Evolutionary conservation across 148 eudicot genomes (phyloP).

Genomic region (Persicaria tinctoria): DNA sequence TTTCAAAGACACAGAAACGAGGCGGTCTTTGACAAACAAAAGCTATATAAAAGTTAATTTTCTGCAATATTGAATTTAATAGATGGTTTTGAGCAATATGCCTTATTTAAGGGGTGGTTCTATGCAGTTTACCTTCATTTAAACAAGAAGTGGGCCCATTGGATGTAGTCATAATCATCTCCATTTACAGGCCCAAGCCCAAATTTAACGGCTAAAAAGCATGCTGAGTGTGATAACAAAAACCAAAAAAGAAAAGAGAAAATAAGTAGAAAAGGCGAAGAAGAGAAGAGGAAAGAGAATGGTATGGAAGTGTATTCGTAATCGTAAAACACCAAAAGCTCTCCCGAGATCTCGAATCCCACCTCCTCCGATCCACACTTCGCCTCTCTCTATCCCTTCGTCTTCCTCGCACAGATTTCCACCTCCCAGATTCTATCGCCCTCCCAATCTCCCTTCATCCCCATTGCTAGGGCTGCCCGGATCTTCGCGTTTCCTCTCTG

Average conservation of each 20-base stretch:
- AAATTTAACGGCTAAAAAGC: background rate
- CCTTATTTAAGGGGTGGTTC: too few species aligned
- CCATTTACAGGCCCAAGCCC: slow-evolving; percentile 4
- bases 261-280: background rate
- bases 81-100: too few species aligned
- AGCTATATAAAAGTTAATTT: too few species aligned
- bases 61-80: too few species aligned
- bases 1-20: too few species aligned
- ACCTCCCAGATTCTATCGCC: background rate
- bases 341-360: slow-evolving; percentile 1
- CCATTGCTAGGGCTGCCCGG: background rate
- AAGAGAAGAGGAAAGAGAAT: background rate
- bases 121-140: background rate
- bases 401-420: background rate
- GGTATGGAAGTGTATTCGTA: background rate
- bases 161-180: background rate
- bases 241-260: background rate
- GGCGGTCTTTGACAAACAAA: too few species aligned
- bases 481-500: background rate
- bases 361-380: background rate
- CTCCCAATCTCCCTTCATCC: background rate
- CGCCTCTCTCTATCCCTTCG: background rate
- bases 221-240: background rate
- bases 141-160: background rate
- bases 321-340: background rate